Base-by-base conservation (phyloP, 1,284 basidiomycete genomes). In the Naganishia liquefaciens region DNA sequence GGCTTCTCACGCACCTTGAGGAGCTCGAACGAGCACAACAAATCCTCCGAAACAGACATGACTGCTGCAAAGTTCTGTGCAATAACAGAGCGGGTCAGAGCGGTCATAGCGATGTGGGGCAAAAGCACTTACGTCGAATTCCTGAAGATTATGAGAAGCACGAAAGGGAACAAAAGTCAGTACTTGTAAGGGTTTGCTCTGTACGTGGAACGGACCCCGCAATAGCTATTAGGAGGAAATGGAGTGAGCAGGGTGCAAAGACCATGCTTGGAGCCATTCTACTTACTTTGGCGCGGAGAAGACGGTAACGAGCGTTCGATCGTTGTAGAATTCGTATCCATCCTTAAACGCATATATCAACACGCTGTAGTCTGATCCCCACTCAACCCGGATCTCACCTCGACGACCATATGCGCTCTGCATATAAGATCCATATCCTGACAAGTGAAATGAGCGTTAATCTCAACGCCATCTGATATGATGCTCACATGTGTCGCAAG, bases 261-360 rank as follows among this genome's bases (percentile, higher is more conserved):
- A n/a, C 21, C 50, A 53, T 25, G 15, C 43, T 27, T 19, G 44
- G 27, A 11, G 28, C 5, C 30, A 27, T 39, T 4, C 28, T 27
- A 82, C 88, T 81, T 73, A 94, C 94, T 80, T 95, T 80, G 93
- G 93, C 62, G 96, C 96, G 71, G 92, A 95, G 80, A 99, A 99
- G 54, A 99, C 93, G 0, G 96, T 99, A 52, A 99, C 96, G 70
- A 99, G 81, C 61, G 95, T 98, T 68, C 96, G 85, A 74, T 99
- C 96, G 75, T 99, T 98, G 92, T 96, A 99, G 76, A 99, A 99
- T 82, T 99, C 96, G 76, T 99, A 99, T 2, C 95, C 96, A 75
- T 94, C 92, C 77, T 66, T n/a, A 13, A 17, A 25, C 37, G 54
- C 15, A 30, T 11, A 49, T 39, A n/a, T n/a, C 17, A 13, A 25